Base-by-base conservation (phyloP, 192 early-diverging fungal genomes). In the Helicostylum pulchrum region DNA sequence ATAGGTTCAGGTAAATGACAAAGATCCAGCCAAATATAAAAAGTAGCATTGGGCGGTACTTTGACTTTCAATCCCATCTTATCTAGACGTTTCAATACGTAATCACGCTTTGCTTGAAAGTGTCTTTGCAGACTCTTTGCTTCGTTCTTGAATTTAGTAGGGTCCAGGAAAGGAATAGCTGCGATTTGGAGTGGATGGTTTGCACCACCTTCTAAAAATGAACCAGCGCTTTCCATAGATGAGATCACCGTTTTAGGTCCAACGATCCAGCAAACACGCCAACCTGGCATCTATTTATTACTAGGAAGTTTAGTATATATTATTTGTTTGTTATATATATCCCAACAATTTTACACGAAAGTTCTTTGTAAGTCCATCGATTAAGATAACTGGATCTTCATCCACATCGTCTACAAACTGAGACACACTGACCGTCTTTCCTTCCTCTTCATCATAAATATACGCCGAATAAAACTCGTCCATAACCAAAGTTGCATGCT, bases 391-490 rank as follows among this genome's bases (percentile, higher is more conserved):
- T 0, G 78, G 75, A 23, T 84, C 82, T 2, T 58, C 51, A 51
- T 84, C 68, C 5, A 84, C 82, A 49, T 84, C 82, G 6, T 78
- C 73, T 23, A 84, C 67, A 62, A 50, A 76, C 52, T 73, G 69
- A 10, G 75, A 66, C n/a, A 75, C 66, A 26, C 75, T 78, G 30
- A 80, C 73, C 8, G 69, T 71, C 10, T 69, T 57, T 20, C 82
- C 82, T 17, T 62, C 47, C 21, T 65, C 68, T 26, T 76, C 63
- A 7, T 58, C 53, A 68, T 84, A 84, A 23, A 84, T 80, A 54
- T 84, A 84, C 11, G 74, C 74, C 1, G 75, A 78, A 67, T 84
- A 84, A 47, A 84, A 84, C 43, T 82, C 80, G 61, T 82, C 80
- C 72, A 82, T 56, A 4, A 84, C 82, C 48, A 82, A 43, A 1